These are phyloP conservation scores for Fusarium protoensiforme DNA, from an alignment of 2,329 filamentous ascomycete species.

Conservation along the genomic window DNA sequence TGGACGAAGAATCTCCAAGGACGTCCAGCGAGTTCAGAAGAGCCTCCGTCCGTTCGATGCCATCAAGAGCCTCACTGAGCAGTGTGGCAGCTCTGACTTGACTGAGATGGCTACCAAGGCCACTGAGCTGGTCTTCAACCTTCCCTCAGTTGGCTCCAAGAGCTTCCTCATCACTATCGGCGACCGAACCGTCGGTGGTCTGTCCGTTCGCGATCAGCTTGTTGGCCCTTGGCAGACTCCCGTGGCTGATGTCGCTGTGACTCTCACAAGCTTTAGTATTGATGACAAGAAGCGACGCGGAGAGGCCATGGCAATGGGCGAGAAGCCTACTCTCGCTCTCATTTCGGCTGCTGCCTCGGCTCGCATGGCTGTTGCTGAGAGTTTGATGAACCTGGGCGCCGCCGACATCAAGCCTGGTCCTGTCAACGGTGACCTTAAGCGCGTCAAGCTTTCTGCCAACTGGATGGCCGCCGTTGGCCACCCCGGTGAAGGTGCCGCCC, in stretches of 20 bases:
- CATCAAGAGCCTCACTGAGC: conserved; percentile 69
- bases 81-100: conserved; percentile 65
- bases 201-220: conserved; percentile 92
- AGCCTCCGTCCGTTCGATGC: conserved; percentile 81
- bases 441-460: conserved; percentile 92
- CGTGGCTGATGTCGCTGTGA: conserved; percentile 93
- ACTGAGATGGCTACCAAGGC: conserved; percentile 61
- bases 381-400: conserved; percentile 91
- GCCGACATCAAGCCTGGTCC: conserved; percentile 64
- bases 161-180: conserved; percentile 97
- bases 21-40: conserved; percentile 41
- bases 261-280: conserved; percentile 79
- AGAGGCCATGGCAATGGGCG: conserved; percentile 98
- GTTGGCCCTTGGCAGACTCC: conserved; percentile 97
- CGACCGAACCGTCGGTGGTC: conserved; percentile 89
- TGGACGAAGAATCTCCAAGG: conserved; percentile 42
- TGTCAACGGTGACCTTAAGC: conserved; percentile 71
- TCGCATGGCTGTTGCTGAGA: conserved; percentile 95
- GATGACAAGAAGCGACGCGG: conserved; percentile 77
- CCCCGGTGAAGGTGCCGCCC: conserved; percentile 88
- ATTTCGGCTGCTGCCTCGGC: conserved; percentile 92
- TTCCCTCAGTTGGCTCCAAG: conserved; percentile 95
- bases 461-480: conserved; percentile 99
- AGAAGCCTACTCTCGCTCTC: conserved; percentile 88
- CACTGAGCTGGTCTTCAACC: conserved; percentile 80